Evolutionary conservation across 176 grass and related monocot species (phyloP), one percentile per base, ranked within the genome.

Genomic region (Alloteropsis semialata): DNA sequence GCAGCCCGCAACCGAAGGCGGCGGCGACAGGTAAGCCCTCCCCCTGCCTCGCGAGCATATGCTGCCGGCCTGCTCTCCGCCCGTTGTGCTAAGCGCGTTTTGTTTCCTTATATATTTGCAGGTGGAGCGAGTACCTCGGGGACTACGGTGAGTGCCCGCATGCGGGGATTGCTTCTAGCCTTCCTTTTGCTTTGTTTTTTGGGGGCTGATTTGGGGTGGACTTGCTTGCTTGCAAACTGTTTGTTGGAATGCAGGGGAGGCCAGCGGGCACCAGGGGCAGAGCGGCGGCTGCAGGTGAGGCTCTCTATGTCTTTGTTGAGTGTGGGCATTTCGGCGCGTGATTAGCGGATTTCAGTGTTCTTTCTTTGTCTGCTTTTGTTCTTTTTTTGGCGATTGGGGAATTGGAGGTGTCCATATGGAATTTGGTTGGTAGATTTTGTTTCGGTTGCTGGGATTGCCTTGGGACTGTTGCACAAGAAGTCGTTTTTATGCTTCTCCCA

Each of bases 191-290:
- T 2, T 16, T 28, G 6, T 10, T 17, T 49, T 58, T 27, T 25
- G 10, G 19, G 14, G 41, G 2, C 59, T 27, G 14, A 12, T 77
- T 13, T 39, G 22, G 5, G 43, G 16, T 46, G 38, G 14, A 18
- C 51, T 50, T 41, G 53, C 55, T 74, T 83, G 45, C 75, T 75
- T 53, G 76, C 72, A 15, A 80, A n/a, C 30, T 80, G 68, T 80
- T 88, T 43, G 81, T 68, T 78, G 87, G 39, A 88, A 80, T 89
- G 76, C 87, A 89, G 87, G 65, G 9, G 39, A 73, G 39, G 16
- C 21, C 6, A 14, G 63, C 45, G 10, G 49, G 8, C 38, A 44
- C 39, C 8, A 1, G 56, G 39, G 57, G 43, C 1, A 0, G 38
- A 39, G 17, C 56, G 15, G 63, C 82, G 19, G 9, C 14, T 59